These are phyloP conservation scores for Phytopythium mirpurense DNA, from an alignment of 352 stramenopile genomes.

Conservation along the genomic window DNA sequence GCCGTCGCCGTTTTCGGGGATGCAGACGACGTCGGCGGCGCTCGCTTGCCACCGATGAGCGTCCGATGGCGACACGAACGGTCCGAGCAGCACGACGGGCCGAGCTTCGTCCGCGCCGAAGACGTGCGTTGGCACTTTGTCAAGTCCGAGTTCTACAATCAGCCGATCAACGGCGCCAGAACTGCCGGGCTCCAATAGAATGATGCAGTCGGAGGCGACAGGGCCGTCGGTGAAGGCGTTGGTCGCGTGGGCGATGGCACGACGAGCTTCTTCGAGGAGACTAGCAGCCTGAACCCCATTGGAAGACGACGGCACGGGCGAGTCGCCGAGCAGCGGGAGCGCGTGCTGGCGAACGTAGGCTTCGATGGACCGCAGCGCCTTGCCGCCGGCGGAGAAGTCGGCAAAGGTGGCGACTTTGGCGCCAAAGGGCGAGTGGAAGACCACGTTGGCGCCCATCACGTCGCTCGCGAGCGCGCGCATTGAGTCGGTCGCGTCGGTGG, in stretches of 20 bases:
- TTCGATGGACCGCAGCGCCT: slow-evolving; percentile 87
- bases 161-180: slow-evolving; percentile 87
- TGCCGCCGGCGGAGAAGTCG: slow-evolving; percentile 92
- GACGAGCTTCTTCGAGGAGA: slow-evolving; percentile 91
- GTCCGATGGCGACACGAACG: slow-evolving; percentile 98
- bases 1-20: slow-evolving; percentile 48
- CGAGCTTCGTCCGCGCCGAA: slow-evolving; percentile 13
- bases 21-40: slow-evolving; percentile 68
- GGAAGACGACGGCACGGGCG: slow-evolving; percentile 89
- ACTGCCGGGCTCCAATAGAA: slow-evolving; percentile 89
- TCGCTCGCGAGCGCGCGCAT: slow-evolving; percentile 9
- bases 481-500: too few species aligned
- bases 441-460: slow-evolving; percentile 43
- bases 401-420: slow-evolving; percentile 86
- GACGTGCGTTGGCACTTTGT: slow-evolving; percentile 7
- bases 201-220: slow-evolving; percentile 87
- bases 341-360: slow-evolving; percentile 85
- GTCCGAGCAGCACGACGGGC: slow-evolving; percentile 89
- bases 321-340: slow-evolving; percentile 95
- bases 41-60: slow-evolving; percentile 95
- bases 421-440: slow-evolving; percentile 66
- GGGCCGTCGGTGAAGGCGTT: slow-evolving; percentile 82
- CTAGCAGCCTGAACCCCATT: slow-evolving; percentile 80
- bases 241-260: slow-evolving; percentile 88
- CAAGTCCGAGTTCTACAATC: slow-evolving; percentile 55